These are phyloP conservation scores for Hypsizygus marmoreus DNA, from an alignment of 768 basidiomycete species.

Conservation along the genomic window DNA sequence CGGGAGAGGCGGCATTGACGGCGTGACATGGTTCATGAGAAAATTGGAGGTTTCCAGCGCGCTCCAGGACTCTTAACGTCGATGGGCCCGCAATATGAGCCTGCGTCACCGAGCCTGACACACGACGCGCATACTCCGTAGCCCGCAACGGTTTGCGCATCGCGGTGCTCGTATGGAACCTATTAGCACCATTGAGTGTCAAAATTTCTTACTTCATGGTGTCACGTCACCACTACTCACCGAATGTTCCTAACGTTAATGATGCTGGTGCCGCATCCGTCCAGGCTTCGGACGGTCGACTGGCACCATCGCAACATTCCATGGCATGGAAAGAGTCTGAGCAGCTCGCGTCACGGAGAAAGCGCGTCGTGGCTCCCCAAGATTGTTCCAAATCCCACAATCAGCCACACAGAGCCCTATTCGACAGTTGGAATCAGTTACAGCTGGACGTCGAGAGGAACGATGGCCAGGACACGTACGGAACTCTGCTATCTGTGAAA, in stretches of 20 bases:
- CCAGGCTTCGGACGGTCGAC: slow-evolving; percentile 50
- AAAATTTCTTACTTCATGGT: neutral
- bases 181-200: neutral
- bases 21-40: too few relatives aligned
- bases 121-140: neutral
- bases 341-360: slow-evolving; percentile 18
- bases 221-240: slow-evolving; percentile 13
- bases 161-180: neutral
- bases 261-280: slow-evolving; percentile 32
- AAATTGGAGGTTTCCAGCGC: too few relatives aligned
- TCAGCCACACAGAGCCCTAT: neutral
- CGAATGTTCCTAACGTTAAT: slow-evolving; percentile 12
- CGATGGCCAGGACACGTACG: too few relatives aligned
- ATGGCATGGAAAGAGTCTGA: slow-evolving; percentile 48
- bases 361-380: slow-evolving; percentile 19
- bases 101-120: neutral
- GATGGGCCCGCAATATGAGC: neutral
- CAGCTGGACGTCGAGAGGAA: too few relatives aligned
- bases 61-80: too few relatives aligned
- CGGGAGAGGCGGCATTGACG: too few relatives aligned
- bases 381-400: neutral
- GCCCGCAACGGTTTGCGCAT: neutral
- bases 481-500: too few relatives aligned
- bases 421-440: too few relatives aligned
- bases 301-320: slow-evolving; percentile 81